Evolutionary conservation across 768 basidiomycete genomes (phyloP).

Genomic region (Lentinus tigrinus): DNA sequence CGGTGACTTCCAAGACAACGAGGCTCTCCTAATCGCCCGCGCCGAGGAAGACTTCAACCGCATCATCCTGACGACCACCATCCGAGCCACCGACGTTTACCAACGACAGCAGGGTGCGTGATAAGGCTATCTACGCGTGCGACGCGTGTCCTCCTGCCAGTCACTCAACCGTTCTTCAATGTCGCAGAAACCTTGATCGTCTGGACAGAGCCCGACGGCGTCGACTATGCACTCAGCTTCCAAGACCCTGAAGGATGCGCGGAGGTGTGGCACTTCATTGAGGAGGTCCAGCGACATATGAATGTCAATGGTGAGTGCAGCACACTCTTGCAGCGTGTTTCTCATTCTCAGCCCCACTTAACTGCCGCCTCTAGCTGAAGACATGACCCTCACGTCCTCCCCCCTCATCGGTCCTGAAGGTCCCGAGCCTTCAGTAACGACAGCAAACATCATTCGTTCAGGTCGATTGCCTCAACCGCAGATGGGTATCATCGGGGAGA

Average conservation of each 20-base stretch:
- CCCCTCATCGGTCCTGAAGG: constrained; percentile 60
- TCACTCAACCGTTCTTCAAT: constrained; percentile 1
- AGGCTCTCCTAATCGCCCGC: constrained; percentile 82
- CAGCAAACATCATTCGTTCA: constrained; percentile 63
- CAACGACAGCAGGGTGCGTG: constrained; percentile 80
- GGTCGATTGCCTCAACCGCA: constrained; percentile 76
- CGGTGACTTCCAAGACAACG: constrained; percentile 80
- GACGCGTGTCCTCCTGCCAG: constrained; percentile 2
- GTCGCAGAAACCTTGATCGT: constrained; percentile 90
- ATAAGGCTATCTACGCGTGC: constrained; percentile 15
- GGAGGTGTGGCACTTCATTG: constrained; percentile 97
- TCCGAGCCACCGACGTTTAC: constrained; percentile 81
- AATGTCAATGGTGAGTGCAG: constrained; percentile 52
- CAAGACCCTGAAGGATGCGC: constrained; percentile 94
- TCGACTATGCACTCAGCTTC: constrained; percentile 95
- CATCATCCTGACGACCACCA: constrained; percentile 76
- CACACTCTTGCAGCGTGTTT: background rate
- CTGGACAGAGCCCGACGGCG: constrained; percentile 95
- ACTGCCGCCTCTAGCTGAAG: constrained; percentile 40
- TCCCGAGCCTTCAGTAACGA: constrained; percentile 56
- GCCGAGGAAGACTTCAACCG: constrained; percentile 71
- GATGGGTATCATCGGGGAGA: constrained; percentile 74
- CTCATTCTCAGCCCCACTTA: constrained; percentile 14
- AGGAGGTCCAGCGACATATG: constrained; percentile 87
- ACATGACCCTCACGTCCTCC: constrained; percentile 51